Percentiles rank a stretch among this genome's conserved stretches.
Conservation (phyloP, 805 yeast genomes). For the Candida dajiaensis region DNA sequence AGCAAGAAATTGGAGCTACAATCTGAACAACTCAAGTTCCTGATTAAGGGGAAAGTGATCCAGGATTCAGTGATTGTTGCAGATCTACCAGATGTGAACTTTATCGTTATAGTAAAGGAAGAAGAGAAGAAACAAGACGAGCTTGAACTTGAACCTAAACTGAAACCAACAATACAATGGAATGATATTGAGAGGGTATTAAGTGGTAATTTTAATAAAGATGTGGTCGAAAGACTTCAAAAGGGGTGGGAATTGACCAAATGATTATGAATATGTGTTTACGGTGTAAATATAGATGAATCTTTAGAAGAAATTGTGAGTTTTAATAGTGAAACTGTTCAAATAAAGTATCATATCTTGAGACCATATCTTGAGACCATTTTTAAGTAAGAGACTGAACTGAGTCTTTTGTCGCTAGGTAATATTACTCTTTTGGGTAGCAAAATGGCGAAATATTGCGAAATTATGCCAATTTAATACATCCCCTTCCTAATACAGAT, state of each 20-base stretch:
- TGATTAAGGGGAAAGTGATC: slow-evolving; percentile 58
- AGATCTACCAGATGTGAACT: slow-evolving; percentile 26
- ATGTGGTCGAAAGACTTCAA: slow-evolving; percentile 29
- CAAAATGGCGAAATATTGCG: too few relatives aligned
- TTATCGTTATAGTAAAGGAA: slow-evolving; percentile 36
- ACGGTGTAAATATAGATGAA: neutral
- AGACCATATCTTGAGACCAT: neutral
- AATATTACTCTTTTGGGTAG: too few relatives aligned
- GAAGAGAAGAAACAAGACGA: neutral
- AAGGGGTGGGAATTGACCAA: slow-evolving; percentile 34
- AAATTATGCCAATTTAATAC: too few relatives aligned
- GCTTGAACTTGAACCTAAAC: neutral
- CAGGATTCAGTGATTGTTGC: slow-evolving; percentile 39
- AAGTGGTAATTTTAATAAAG: slow-evolving; percentile 26
- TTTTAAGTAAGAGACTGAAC: too few relatives aligned
- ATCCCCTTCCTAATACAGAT: too few relatives aligned
- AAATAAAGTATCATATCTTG: too few relatives aligned
- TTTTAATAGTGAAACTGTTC: too few relatives aligned
- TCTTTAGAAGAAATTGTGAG: too few relatives aligned
- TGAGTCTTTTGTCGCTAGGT: too few relatives aligned
- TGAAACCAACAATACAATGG: slow-evolving; percentile 35
- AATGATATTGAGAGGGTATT: slow-evolving; percentile 32
- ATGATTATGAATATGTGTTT: slow-evolving; percentile 4
- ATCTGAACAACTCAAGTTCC: slow-evolving; percentile 36
- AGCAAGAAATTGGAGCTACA: neutral